These are phyloP conservation scores for Calocera viscosa DNA, from an alignment of 768 basidiomycete genomes.

Conservation along the genomic window DNA sequence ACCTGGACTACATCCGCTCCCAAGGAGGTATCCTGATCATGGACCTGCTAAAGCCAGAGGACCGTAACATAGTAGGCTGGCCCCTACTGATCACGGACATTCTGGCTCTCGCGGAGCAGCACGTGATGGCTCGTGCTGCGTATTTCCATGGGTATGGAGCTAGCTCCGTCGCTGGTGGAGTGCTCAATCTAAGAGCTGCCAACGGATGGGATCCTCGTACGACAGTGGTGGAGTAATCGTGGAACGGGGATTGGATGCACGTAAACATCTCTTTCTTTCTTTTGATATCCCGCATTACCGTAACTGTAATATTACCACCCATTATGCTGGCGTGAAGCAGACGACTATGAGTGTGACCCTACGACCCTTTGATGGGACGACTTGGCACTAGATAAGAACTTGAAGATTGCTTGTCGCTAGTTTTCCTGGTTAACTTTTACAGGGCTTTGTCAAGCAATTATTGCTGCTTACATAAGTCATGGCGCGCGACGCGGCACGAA, in stretches of 20 bases:
- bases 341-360: no score
- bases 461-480: slow-evolving; percentile 9
- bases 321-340: no score
- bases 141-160: slow-evolving; percentile 19
- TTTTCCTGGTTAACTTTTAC: no score
- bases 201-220: slow-evolving; percentile 30
- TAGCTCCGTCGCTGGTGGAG: slow-evolving; percentile 19
- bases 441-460: no score
- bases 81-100: slow-evolving; percentile 20
- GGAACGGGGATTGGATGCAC: not conserved
- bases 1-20: slow-evolving; percentile 26
- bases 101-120: slow-evolving; percentile 20
- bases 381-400: no score
- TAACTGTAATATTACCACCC: not conserved
- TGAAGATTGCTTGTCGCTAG: no score
- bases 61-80: slow-evolving; percentile 22
- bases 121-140: slow-evolving; percentile 15
- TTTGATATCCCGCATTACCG: not conserved
- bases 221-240: slow-evolving; percentile 27
- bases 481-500: not conserved
- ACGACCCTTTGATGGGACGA: no score
- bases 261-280: not conserved
- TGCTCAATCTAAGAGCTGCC: slow-evolving; percentile 30
- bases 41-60: slow-evolving; percentile 34
- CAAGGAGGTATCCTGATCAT: slow-evolving; percentile 34